Evolutionary conservation across 148 eudicot species (phyloP), one percentile per base, ranked within the genome.

Genomic region (Beta vulgaris): DNA sequence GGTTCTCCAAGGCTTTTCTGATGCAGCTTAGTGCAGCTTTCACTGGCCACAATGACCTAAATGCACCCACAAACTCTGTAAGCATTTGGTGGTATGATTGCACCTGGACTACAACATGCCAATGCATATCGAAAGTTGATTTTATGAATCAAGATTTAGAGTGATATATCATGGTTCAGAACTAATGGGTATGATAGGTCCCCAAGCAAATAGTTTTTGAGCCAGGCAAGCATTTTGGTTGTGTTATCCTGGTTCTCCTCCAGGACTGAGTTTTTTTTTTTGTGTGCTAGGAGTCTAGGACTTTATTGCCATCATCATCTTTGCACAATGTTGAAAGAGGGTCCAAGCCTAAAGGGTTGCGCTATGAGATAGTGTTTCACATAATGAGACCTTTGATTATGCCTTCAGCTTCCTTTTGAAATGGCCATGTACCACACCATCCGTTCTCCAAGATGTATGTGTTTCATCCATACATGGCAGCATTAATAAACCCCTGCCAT

Each of bases 11-110:
- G 40, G 91, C 85, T 78, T 85, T 87, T 80, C 75, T 86, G 51
- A 87, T 77, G 87, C 98, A 93, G 82, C 78, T 86, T 76, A 89
- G 65, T 5, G 90, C 98, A 29, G 98, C 91, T 66, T 79, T 85
- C 48, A 82, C 83, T 78, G 98, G 89, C 79, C 97, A 85, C 73
- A 85, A 80, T 42, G 97, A 85, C 78, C 98, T 69, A 28, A 35
- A 73, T 28, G 25, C 57, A 79, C 23, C 51, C 62, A 68, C 25
- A 31, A 46, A 23, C 44, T 44, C 35, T 39, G 60, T 72, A 40
- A 72, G 54, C 29, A 54, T 35, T 23, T 53, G n/a, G 60, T 28
- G 34, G 46, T 66, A 59, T 46, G 28, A 39, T 29, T 25, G 48
- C 42, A 29, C 3, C 23, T 42, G 7, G 53, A 76, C 10, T 0